Evolutionary conservation across 2,329 filamentous ascomycete genomes (phyloP), one percentile per base, ranked within the genome.

Genomic region (Colletotrichum phormii): DNA sequence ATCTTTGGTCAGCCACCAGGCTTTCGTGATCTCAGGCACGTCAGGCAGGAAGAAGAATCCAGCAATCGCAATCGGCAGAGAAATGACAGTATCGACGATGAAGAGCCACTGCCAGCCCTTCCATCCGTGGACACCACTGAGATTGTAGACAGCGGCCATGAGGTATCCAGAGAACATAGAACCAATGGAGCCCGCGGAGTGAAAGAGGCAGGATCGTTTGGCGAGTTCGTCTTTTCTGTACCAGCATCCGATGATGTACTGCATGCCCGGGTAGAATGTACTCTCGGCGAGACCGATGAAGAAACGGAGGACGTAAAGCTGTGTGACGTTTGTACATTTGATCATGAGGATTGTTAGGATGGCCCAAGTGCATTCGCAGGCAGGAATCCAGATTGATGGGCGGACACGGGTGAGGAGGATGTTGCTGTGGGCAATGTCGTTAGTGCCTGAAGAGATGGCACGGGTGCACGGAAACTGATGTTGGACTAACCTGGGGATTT

Each of bases 101-200:
- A 84, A 84, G 1, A 84, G 78, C 82, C 82, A 85, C 26, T 81
- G 80, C 78, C 78, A 84, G 0, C 81, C 83, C 1, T 79, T 77
- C 31, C 79, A 76, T 0, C 81, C 82, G 6, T 78, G 68, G 1
- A 73, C 74, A 4, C 81, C 82, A 24, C 82, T 77, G 51, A 84
- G 75, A n/a, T 75, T 77, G 46, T 82, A 81, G 1, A 84, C 79
- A 0, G 78, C 81, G 0, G 82, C 81, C 75, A 83, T 81, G 7
- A 83, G 73, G 64, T 83, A 83, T 0, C 82, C 80, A 0, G 73
- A 76, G 65, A 79, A 79, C 78, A 79, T 79, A 7, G 70, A 71
- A 0, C 77, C 78, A 1, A 79, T 76, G 2, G 75, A 70, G 11
- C 74, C 74, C 0, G 75, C 77, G 26, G 78, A 73, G n/a, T 77